Evolutionary conservation across 768 basidiomycete genomes (phyloP), one percentile per base, ranked within the genome.

Genomic region (Leucocoprinus sp.): DNA sequence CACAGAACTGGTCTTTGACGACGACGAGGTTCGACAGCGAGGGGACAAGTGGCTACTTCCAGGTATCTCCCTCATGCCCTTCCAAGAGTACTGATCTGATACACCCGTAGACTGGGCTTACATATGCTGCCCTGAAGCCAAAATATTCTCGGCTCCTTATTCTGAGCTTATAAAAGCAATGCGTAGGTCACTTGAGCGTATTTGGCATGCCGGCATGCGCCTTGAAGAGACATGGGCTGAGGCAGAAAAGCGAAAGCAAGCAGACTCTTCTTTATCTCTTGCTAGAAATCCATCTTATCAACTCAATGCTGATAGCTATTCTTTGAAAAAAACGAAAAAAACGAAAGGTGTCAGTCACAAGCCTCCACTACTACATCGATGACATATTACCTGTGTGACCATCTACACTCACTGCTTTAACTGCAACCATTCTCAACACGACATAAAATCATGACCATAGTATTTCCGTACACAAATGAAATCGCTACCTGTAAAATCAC

Each of bases 41-140:
- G 45, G 37, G 14, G 14, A 40, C 29, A 40, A 47, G 17, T 47
- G 45, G 45, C 31, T 47, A 19, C 18, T 47, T 12, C 45, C 45
- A 24, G 38, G 45, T 47, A 33, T 4, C 19, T 7, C 11, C 18
- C 14, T 24, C n/a, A 11, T 27, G 26, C 21, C 12, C 12, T 19
- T 26, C 24, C 17, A 9, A 8, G n/a, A n/a, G 8, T 35, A 22
- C 22, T 12, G 26, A 14, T 8, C 21, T 33, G 31, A 40, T 23
- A 5, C 9, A 22, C 14, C 17, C 14, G 23, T 40, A 47, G 45
- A 40, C 8, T 47, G 45, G 45, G 38, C 37, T 4, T 47, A 47
- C 8, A 40, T 47, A n/a, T 47, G 37, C 12, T 47, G 40, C 17
- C 45, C 45, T 24, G 23, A 23, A 7, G 9, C 45, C 14, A 11